These are phyloP conservation scores for Dipodascus albidus DNA, from an alignment of 805 yeast species.

Conservation along the genomic window DNA sequence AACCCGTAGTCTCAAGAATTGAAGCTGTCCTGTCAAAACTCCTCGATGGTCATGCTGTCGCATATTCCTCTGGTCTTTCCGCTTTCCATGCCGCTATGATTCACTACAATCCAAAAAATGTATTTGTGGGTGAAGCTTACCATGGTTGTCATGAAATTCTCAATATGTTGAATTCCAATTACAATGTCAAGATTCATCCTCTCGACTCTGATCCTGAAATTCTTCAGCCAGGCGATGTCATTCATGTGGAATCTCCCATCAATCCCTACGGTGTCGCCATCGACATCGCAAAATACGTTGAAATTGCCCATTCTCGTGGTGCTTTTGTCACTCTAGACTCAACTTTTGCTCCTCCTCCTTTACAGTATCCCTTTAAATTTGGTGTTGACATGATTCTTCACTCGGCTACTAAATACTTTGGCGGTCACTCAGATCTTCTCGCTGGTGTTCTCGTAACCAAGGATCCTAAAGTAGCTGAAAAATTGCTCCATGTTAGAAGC, in stretches of 20 bases:
- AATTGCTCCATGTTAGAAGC: conserved; percentile 51
- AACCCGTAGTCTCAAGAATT: conserved; percentile 57
- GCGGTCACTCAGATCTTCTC: conserved; percentile 88
- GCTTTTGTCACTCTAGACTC: conserved; percentile 68
- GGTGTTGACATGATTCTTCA: conserved; percentile 89
- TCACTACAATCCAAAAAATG: conserved; percentile 56
- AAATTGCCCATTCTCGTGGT: conserved; percentile 65
- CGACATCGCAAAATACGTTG: conserved; percentile 53
- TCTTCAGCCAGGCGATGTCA: conserved; percentile 55
- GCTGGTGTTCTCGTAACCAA: conserved; percentile 74
- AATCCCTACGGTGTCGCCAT: conserved; percentile 67
- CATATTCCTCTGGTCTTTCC: conserved; percentile 68
- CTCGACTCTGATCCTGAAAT: conserved; percentile 29
- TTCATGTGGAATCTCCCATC: conserved; percentile 81
- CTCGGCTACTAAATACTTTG: conserved; percentile 87
- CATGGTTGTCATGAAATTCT: conserved; percentile 76
- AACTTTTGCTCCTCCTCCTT: conserved; percentile 90
- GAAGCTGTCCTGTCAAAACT: conserved; percentile 55
- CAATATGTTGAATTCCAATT: conserved; percentile 47
- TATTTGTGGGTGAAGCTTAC: conserved; percentile 72
- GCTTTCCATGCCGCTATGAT: conserved; percentile 72
- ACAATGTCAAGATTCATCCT: conserved; percentile 29
- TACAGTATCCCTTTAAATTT: conserved; percentile 66
- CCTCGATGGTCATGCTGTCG: conserved; percentile 52
- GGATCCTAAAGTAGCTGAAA: conserved; percentile 33